Conservation (phyloP, 75 land plant species). For the Cupressus sempervirens region DNA sequence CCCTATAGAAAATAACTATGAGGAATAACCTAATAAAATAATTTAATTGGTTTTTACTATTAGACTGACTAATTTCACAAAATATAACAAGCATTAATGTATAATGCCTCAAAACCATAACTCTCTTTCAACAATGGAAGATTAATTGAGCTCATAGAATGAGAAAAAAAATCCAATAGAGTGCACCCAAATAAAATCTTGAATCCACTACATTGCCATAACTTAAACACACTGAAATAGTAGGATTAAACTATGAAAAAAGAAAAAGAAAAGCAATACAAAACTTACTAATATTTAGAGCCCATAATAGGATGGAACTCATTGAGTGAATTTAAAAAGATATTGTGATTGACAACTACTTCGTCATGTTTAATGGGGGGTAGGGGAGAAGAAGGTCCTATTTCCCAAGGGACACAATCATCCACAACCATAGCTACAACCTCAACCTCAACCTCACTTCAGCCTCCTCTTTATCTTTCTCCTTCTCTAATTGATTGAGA, state of each 20-base stretch:
- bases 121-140: no score
- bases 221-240: no score
- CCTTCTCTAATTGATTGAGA: neutral
- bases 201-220: no score
- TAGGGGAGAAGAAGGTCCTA: conserved; percentile 21
- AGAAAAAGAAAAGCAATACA: no score
- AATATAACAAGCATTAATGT: neutral
- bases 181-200: neutral
- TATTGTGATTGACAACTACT: no score
- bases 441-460: no score
- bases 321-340: no score
- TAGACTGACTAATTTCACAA: neutral
- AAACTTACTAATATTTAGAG: no score
- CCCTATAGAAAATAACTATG: neutral
- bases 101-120: neutral
- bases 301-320: no score
- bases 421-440: no score
- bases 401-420: neutral
- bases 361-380: conserved; percentile 41
- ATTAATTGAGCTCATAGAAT: neutral
- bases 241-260: no score
- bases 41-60: neutral
- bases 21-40: no score
- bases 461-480: neutral
- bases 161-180: neutral